phyloP scores from a whole-genome alignment of 2,329 filamentous ascomycete species.

The Botryotinia calthae region DNA sequence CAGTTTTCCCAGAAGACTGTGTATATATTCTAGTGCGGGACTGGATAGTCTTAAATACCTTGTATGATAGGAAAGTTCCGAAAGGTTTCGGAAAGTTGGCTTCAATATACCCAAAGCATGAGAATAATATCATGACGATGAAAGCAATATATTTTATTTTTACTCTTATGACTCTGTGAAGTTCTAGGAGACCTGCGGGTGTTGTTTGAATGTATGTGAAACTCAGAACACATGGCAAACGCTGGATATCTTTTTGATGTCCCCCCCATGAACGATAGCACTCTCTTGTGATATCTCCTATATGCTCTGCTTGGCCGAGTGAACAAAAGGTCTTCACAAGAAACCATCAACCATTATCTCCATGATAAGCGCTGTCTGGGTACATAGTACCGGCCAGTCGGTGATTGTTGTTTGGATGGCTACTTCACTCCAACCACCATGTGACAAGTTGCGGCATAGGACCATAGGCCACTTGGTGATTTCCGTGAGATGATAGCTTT shows the following conservation, averaged over 20 bases:
- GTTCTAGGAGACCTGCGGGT: background rate
- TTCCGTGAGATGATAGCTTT: too few relatives aligned
- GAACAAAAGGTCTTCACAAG: background rate
- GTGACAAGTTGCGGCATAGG: too few relatives aligned
- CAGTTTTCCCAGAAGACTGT: background rate
- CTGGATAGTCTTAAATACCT: constrained; percentile 13
- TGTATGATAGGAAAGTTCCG: constrained; percentile 15
- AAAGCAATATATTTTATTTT: constrained; percentile 5
- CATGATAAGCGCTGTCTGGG: background rate
- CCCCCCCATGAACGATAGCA: background rate
- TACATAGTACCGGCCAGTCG: too few relatives aligned
- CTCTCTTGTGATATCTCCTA: background rate
- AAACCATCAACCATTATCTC: background rate
- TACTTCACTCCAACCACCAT: too few relatives aligned
- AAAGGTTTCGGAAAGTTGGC: background rate
- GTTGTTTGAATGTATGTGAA: background rate
- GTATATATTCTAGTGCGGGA: constrained; percentile 6
- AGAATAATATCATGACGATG: constrained; percentile 7
- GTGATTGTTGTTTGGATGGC: too few relatives aligned
- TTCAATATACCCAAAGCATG: constrained; percentile 12
- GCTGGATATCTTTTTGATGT: background rate
- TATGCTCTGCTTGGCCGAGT: background rate
- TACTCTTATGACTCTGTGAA: background rate
- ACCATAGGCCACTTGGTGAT: too few relatives aligned
- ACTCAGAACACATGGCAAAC: background rate